Evolutionary conservation across 1,284 basidiomycete species (phyloP).

Genomic region (Pseudozyma tsukubaensis): DNA sequence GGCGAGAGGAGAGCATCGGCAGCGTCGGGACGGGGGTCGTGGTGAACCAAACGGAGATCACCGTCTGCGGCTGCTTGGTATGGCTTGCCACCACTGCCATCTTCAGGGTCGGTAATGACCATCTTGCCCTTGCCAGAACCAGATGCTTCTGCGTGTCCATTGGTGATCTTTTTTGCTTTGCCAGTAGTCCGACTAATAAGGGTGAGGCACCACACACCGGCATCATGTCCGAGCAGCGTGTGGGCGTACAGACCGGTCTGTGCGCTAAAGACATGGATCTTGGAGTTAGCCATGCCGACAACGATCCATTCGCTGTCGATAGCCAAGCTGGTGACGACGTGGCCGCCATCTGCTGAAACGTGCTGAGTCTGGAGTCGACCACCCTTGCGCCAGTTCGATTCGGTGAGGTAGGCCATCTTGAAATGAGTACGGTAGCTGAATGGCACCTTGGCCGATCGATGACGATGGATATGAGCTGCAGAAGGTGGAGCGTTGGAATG

Average conservation of each 20-base stretch:
- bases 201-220: conserved; percentile 91
- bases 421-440: conserved; percentile 80
- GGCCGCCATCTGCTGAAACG: conserved; percentile 75
- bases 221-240: conserved; percentile 85
- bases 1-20: conserved; percentile 40
- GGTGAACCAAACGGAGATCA: conserved; percentile 52
- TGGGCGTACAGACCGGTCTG: conserved; percentile 80
- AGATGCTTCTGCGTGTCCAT: conserved; percentile 7
- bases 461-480: conserved; percentile 22
- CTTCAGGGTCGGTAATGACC: conserved; percentile 50
- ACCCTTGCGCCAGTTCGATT: conserved; percentile 85
- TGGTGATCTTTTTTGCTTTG: conserved; percentile 15
- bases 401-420: conserved; percentile 79
- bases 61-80: conserved; percentile 49
- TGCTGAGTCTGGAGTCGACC: conserved; percentile 82
- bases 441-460: conserved; percentile 44
- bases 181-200: conserved; percentile 71
- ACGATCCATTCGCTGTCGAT: conserved; percentile 87
- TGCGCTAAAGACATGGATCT: conserved; percentile 88
- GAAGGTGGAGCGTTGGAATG: conserved; percentile 9
- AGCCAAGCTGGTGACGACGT: conserved; percentile 85
- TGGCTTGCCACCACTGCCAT: conserved; percentile 49
- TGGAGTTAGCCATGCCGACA: conserved; percentile 87
- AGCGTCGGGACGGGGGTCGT: conserved; percentile 54
- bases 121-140: conserved; percentile 44